Percentiles rank a stretch among this genome's conserved stretches.
phyloP scores from a whole-genome alignment of 139 green algal genomes.

The Asterochloris erici region DNA sequence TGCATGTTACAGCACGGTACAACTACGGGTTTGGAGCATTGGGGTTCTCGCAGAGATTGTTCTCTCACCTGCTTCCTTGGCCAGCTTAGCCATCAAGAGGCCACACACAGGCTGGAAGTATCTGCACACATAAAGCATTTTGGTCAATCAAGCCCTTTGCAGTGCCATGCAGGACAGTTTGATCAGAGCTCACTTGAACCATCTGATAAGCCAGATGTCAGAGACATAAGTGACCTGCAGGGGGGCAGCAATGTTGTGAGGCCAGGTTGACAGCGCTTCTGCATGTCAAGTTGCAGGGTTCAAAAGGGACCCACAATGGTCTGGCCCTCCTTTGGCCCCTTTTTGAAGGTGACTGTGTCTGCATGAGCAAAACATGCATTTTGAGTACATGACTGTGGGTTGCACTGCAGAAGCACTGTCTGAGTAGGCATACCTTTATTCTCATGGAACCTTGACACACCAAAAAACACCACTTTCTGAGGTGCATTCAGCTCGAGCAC shows the following conservation, averaged over 20 bases:
- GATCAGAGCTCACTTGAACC: constrained; percentile 1
- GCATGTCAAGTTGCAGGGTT: too few relatives aligned
- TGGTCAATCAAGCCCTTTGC: too few relatives aligned
- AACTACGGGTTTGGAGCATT: too few relatives aligned
- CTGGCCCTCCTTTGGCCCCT: not conserved
- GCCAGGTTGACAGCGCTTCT: too few relatives aligned
- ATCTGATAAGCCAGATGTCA: constrained; percentile 11
- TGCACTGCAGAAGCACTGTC: too few relatives aligned
- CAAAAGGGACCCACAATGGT: too few relatives aligned
- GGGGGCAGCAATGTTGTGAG: not conserved
- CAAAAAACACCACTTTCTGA: constrained; percentile 13
- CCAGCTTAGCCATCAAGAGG: constrained; percentile 13
- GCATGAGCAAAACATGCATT: too few relatives aligned
- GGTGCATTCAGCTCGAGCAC: not conserved
- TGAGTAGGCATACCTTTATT: not conserved
- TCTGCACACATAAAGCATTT: not conserved
- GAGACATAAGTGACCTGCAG: not conserved
- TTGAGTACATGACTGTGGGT: too few relatives aligned
- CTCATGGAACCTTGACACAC: constrained; percentile 17
- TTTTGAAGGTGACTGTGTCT: constrained; percentile 10
- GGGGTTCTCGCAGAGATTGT: too few relatives aligned
- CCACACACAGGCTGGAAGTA: not conserved
- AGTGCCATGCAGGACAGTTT: not conserved
- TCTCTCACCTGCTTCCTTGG: constrained; percentile 3
- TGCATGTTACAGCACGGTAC: too few relatives aligned